Evolutionary conservation across 192 early-diverging fungal genomes (phyloP).

Genomic region (Backusella australiensis): DNA sequence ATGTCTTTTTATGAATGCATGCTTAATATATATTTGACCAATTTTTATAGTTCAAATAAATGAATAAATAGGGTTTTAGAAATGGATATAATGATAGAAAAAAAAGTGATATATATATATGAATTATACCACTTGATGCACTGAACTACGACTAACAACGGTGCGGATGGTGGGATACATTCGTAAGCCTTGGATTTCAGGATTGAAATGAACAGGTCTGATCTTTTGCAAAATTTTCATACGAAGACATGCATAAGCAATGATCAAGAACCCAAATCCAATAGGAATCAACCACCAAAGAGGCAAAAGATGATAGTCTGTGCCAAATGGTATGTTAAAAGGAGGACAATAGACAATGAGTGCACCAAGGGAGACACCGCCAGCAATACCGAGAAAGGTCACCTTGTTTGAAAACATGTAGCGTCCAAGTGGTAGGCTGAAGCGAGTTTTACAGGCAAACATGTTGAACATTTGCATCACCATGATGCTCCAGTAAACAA

Average conservation of each 20-base stretch:
- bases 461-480: slow-evolving; percentile 93
- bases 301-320: slow-evolving; percentile 53
- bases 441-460: slow-evolving; percentile 86
- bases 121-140: background rate
- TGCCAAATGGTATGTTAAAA: slow-evolving; percentile 76
- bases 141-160: background rate
- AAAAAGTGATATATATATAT: background rate
- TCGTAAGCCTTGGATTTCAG: slow-evolving; percentile 79
- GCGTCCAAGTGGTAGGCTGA: slow-evolving; percentile 66
- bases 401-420: slow-evolving; percentile 80
- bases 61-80: background rate
- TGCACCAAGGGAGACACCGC: slow-evolving; percentile 63
- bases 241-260: slow-evolving; percentile 71
- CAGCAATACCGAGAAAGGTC: slow-evolving; percentile 69
- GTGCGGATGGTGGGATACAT: slow-evolving; percentile 76
- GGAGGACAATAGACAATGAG: slow-evolving; percentile 85
- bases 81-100: background rate
- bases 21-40: background rate
- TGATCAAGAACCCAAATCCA: slow-evolving; percentile 75
- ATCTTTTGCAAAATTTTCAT: slow-evolving; percentile 57
- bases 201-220: slow-evolving; percentile 65
- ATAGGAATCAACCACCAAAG: slow-evolving; percentile 84
- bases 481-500: slow-evolving; percentile 76
- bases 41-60: background rate
- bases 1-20: background rate